Conservation (phyloP, 805 yeast genomes). For the Pichia gijzeniarum region DNA sequence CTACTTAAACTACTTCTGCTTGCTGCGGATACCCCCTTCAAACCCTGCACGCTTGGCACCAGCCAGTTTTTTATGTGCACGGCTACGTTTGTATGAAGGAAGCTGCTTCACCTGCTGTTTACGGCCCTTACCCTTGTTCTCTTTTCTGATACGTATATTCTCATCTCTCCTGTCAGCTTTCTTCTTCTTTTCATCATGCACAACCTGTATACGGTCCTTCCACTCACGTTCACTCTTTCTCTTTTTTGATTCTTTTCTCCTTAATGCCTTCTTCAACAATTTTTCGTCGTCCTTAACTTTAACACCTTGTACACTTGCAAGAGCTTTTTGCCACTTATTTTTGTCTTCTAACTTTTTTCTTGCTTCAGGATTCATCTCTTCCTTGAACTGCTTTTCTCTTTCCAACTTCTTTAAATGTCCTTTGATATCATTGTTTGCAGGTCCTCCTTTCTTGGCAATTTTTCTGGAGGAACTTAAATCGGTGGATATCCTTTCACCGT, state of each 20-base stretch:
- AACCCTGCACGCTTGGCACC: conserved; percentile 59
- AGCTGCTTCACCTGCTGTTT: conserved; percentile 65
- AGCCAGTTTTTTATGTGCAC: conserved; percentile 20
- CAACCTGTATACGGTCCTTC: conserved; percentile 81
- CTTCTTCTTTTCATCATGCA: conserved; percentile 65
- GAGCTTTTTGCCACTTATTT: conserved; percentile 76
- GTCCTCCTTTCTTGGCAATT: conserved; percentile 66
- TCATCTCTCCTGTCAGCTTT: conserved; percentile 87
- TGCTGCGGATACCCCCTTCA: conserved; percentile 51
- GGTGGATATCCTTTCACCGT: conserved; percentile 73
- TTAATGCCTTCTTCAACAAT: conserved; percentile 76
- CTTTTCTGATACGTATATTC: conserved; percentile 78
- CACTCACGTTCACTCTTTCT: conserved; percentile 86
- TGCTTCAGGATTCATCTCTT: conserved; percentile 51
- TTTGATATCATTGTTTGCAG: conserved; percentile 74
- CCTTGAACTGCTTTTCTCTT: conserved; percentile 59
- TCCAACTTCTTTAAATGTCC: conserved; percentile 77
- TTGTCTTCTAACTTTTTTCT: conserved; percentile 60
- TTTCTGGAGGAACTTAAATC: conserved; percentile 57
- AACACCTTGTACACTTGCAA: conserved; percentile 82
- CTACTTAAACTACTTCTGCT: conserved; percentile 11
- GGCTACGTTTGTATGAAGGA: conserved; percentile 52
- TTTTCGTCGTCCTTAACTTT: conserved; percentile 88
- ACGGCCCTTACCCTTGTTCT: conserved; percentile 74
- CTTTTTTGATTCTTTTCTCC: conserved; percentile 76